These are phyloP conservation scores for Calycina marina DNA, from an alignment of 2,329 filamentous ascomycete genomes.

Conservation along the genomic window DNA sequence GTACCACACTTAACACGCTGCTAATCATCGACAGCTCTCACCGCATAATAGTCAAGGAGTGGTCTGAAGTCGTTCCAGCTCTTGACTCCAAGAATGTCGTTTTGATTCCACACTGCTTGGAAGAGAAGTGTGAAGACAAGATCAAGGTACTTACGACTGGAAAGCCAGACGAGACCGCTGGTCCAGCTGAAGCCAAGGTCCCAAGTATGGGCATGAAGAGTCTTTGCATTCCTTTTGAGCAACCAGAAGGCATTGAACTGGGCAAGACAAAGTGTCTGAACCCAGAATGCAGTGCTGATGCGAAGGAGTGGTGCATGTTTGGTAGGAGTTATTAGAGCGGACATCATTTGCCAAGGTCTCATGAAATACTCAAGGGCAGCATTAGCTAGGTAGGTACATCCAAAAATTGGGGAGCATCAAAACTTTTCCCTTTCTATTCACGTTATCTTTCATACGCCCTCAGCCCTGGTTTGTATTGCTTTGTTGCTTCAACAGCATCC, in stretches of 20 bases:
- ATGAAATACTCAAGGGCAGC: too few species aligned
- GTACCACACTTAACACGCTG: not conserved
- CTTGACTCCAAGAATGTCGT: slow-evolving; percentile 88
- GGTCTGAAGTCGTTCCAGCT: slow-evolving; percentile 81
- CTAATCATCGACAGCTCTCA: slow-evolving; percentile 54
- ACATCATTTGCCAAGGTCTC: too few species aligned
- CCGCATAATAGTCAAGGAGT: slow-evolving; percentile 67
- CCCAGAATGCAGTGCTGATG: slow-evolving; percentile 64
- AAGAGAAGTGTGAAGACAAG: slow-evolving; percentile 71
- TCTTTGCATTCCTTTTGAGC: slow-evolving; percentile 69
- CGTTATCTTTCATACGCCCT: too few species aligned
- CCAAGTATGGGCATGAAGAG: slow-evolving; percentile 66
- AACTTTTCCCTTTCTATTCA: too few species aligned
- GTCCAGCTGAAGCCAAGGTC: slow-evolving; percentile 30
- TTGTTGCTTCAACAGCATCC: too few species aligned
- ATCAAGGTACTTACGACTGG: slow-evolving; percentile 87
- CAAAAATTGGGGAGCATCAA: too few species aligned
- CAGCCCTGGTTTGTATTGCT: too few species aligned
- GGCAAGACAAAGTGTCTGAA: slow-evolving; percentile 86
- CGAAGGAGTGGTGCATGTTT: slow-evolving; percentile 87
- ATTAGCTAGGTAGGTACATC: too few species aligned
- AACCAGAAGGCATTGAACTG: slow-evolving; percentile 64
- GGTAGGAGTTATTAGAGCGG: slow-evolving; percentile 44
- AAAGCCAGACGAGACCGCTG: slow-evolving; percentile 41
- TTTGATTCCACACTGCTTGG: slow-evolving; percentile 80